Percentiles rank a stretch among this genome's conserved stretches.
Conservation (phyloP, 2,329 filamentous ascomycete genomes). For the Aspergillus hortae region DNA sequence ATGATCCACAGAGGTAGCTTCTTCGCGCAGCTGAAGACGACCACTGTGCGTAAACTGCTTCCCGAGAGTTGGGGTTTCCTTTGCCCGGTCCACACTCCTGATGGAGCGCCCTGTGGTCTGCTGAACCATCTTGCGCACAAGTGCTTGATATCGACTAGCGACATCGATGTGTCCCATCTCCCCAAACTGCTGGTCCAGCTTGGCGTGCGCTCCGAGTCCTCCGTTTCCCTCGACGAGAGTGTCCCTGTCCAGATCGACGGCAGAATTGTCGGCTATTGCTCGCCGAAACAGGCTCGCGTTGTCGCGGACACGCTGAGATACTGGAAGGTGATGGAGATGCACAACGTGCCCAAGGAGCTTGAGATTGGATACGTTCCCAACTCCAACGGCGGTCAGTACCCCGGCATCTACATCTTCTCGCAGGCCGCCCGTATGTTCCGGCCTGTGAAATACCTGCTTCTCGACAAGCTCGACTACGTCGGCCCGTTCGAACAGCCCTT, state of each 20-base stretch:
- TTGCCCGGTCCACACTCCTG: constrained; percentile 94
- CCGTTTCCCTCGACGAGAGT: constrained; percentile 75
- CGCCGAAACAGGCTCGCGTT: constrained; percentile 73
- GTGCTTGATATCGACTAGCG: constrained; percentile 78
- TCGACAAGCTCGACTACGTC: constrained; percentile 82
- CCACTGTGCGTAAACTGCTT: constrained; percentile 88
- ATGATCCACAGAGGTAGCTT: constrained; percentile 99
- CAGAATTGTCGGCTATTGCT: constrained; percentile 83
- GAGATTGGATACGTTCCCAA: constrained; percentile 90
- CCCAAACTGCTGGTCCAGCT: constrained; percentile 72
- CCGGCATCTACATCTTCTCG: constrained; percentile 90
- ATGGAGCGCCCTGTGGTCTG: constrained; percentile 90
- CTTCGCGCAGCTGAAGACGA: constrained; percentile 96
- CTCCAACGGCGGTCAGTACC: constrained; percentile 89
- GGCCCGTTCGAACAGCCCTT: constrained; percentile 95
- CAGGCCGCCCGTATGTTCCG: constrained; percentile 81
- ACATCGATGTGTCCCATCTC: constrained; percentile 70
- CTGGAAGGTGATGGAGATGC: constrained; percentile 89
- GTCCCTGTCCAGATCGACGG: constrained; percentile 90
- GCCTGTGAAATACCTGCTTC: constrained; percentile 85
- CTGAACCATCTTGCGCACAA: constrained; percentile 95
- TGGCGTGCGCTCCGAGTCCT: constrained; percentile 71
- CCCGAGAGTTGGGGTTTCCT: constrained; percentile 98
- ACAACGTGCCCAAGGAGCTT: constrained; percentile 75
- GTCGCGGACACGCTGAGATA: constrained; percentile 85